Evolutionary conservation across 1,139 yeast species (phyloP).

Genomic region (Candida tropicalis): DNA sequence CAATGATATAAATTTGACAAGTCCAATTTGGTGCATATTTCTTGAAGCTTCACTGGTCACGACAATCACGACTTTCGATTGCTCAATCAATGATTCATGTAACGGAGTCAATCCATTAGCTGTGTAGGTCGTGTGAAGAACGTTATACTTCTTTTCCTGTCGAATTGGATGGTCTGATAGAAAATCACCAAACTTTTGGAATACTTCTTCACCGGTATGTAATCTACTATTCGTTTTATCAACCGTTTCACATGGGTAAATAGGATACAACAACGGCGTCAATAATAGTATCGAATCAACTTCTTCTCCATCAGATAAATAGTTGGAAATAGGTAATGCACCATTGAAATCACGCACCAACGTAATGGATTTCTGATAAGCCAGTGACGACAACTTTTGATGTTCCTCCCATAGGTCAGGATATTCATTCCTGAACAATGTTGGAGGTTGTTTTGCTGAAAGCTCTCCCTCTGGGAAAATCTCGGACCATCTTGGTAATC

Average conservation of each 20-base stretch:
- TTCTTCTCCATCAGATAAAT: constrained; percentile 23
- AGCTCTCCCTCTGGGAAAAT: constrained; percentile 43
- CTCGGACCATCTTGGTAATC: constrained; percentile 51
- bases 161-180: constrained; percentile 39
- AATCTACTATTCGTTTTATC: constrained; percentile 24
- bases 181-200: constrained; percentile 50
- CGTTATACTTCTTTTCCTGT: constrained; percentile 41
- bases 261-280: constrained; percentile 55
- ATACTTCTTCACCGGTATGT: constrained; percentile 60
- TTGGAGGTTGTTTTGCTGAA: constrained; percentile 29
- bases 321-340: constrained; percentile 53
- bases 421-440: constrained; percentile 28
- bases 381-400: constrained; percentile 44
- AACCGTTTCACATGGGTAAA: constrained; percentile 25
- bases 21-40: constrained; percentile 67
- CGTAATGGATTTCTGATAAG: constrained; percentile 59
- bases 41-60: constrained; percentile 65
- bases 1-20: constrained; percentile 59
- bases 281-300: constrained; percentile 48
- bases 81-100: constrained; percentile 59
- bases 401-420: constrained; percentile 48
- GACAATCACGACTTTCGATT: constrained; percentile 57
- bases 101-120: constrained; percentile 64
- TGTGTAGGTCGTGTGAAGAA: constrained; percentile 63
- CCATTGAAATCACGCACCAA: constrained; percentile 58